Evolutionary conservation across 805 yeast genomes (phyloP), one percentile per base, ranked within the genome.

Genomic region (Komagataella pseudopastoris): DNA sequence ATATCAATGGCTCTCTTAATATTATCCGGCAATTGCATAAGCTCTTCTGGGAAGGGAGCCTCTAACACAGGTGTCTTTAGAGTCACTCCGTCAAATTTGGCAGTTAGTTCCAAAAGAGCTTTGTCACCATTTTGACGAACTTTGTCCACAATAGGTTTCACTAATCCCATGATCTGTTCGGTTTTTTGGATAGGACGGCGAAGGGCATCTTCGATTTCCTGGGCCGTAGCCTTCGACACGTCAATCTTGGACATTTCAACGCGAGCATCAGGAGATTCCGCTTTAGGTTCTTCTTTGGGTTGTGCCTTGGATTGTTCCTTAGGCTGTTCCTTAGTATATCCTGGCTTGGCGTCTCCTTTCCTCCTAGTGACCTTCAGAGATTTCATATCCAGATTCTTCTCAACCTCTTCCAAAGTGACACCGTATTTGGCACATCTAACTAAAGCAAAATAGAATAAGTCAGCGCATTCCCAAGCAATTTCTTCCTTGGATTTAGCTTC

Each of bases 401-500:
- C 96, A 47, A 93, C 81, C 59, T 90, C 97, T 6, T 76, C 71
- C 60, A 89, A 70, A 23, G 84, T 69, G 36, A 93, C 96, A 36
- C 91, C 96, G 59, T 80, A 72, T 66, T 86, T 77, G 50, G 71
- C 71, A 58, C 80, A 75, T 70, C 75, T 74, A 7, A 75, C 68
- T 66, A 78, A 59, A 5, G 76, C 77, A 62, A 78, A 78, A 59
- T 78, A 78, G 23, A 78, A 56, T 64, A 93, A 74, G 65, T 93
- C 99, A 6, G 99, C 99, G 51, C 95, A 91, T 70, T 93, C 99
- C 96, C 96, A 93, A 0, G 98, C 85, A 51, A 88, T 77, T 52
- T 91, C 71, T 1, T 76, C 77, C 59, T 75, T 75, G 5, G 71
- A 60, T 44, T 72, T 73, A 16, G 99, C 98, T 53, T 89, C 96